phyloP scores from a whole-genome alignment of 1,284 basidiomycete species.

The Apiotrichum mycotoxinovorans region DNA sequence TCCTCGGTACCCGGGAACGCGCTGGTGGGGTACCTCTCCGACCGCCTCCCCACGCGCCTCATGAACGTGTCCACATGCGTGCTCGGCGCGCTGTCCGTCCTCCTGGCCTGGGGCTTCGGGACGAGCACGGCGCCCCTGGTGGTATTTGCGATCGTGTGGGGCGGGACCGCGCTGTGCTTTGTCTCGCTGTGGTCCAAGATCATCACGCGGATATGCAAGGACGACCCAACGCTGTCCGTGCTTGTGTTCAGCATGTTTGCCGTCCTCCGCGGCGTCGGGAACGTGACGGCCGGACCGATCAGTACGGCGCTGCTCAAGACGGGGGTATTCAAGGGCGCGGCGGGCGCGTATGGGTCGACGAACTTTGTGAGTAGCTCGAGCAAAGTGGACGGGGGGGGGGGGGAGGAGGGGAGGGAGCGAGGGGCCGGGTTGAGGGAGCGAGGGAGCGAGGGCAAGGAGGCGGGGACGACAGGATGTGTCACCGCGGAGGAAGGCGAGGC shows the following conservation, averaged over 20 bases:
- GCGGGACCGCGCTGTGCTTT: conserved; percentile 32
- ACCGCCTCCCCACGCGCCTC: conserved; percentile 30
- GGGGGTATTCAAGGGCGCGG: conserved; percentile 23
- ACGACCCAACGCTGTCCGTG: conserved; percentile 36
- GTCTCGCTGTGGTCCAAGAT: conserved; percentile 36
- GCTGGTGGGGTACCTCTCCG: conserved; percentile 41
- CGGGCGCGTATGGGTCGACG: conserved; percentile 40
- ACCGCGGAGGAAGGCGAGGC: too few relatives aligned
- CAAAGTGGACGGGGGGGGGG: too few relatives aligned
- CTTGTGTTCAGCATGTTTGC: conserved; percentile 43
- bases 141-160: conserved; percentile 33
- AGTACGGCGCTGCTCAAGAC: conserved; percentile 33
- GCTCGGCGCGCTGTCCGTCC: conserved; percentile 35
- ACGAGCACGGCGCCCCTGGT: conserved; percentile 29
- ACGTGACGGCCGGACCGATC: conserved; percentile 42
- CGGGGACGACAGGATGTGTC: too few relatives aligned
- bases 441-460: too few relatives aligned
- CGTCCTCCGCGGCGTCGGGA: conserved; percentile 45
- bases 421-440: too few relatives aligned
- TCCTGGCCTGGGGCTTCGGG: conserved; percentile 49
- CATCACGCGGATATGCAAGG: conserved; percentile 32
- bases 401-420: too few relatives aligned
- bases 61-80: conserved; percentile 37
- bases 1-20: conserved; percentile 44
- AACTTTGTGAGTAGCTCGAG: conserved; percentile 27